Conservation (phyloP, 2,329 filamentous ascomycete species). For the Thermothelomyces thermophilus region DNA sequence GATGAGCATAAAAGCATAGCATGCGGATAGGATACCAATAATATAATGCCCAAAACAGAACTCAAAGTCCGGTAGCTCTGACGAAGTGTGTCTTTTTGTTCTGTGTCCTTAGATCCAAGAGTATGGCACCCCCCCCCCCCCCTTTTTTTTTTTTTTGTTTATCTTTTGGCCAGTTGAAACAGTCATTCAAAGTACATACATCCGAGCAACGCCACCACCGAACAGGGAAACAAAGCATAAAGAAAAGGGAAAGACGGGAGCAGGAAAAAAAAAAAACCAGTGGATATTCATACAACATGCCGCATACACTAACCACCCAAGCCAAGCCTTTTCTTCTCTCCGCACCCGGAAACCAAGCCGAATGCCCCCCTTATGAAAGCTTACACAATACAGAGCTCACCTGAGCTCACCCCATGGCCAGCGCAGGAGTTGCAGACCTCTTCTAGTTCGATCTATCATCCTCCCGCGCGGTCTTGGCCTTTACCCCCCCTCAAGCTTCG, state of each 20-base stretch:
- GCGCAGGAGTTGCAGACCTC: too few species aligned
- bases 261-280: neutral
- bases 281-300: slow-evolving; percentile 5
- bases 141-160: too few species aligned
- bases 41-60: slow-evolving; percentile 4
- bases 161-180: too few species aligned
- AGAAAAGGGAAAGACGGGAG: too few species aligned
- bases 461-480: neutral
- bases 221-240: neutral
- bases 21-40: slow-evolving; percentile 1
- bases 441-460: too few species aligned
- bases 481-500: neutral
- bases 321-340: slow-evolving; percentile 4
- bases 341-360: neutral
- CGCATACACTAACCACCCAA: neutral
- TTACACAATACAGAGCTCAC: neutral
- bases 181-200: too few species aligned
- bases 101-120: neutral
- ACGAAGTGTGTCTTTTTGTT: neutral
- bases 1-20: neutral
- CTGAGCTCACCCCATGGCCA: too few species aligned
- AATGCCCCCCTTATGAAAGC: neutral
- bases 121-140: too few species aligned
- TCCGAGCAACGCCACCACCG: slow-evolving; percentile 1
- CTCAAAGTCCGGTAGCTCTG: neutral